Evolutionary conservation across 1,284 basidiomycete species (phyloP), one percentile per base, ranked within the genome.

Genomic region (Agroathelia rolfsii): DNA sequence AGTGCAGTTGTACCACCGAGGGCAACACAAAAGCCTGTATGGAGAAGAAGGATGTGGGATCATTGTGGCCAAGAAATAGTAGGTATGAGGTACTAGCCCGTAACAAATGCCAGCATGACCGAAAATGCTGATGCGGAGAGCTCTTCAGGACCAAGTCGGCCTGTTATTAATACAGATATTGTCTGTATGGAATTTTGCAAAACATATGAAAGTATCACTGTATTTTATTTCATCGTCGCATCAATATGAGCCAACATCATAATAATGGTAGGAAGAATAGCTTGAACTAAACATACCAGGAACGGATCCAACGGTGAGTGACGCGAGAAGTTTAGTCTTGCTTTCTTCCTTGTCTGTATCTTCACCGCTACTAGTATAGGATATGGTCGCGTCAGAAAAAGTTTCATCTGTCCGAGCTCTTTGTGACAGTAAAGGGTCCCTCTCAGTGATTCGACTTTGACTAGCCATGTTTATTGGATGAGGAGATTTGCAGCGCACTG

Each of bases 1-100:
- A 84, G 59, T 6, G 80, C 80, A 2, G 81, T 84, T 1, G 79
- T 78, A 12, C 80, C 81, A 8, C 80, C 80, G 13, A 85, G 63
- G 4, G 79, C 80, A 36, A 84, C 62, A 45, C 72, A 76, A 76
- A 79, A 81, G 14, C 78, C 79, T 80, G 44, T 29, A 38, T 23
- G 24, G 11, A 39, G 41, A 47, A 39, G 42, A 35, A 46, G 50
- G 43, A 47, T 46, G 59, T 74, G 69, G 66, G 72, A 74, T 64
- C 64, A 59, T 52, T 43, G 46, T 48, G 41, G 41, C 39, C 37
- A 36, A 32, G 37, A n/a, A 29, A 30, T 45, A 39, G 35, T 44
- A 39, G n/a, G 42, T 31, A 43, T 42, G 39, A 41, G 48, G 42
- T 49, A 76, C 77, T 72, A 52, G 69, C 79, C 76, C 63, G 78